Conservation (phyloP, 2,329 filamentous ascomycete species). For the Aureobasidium sp. region DNA sequence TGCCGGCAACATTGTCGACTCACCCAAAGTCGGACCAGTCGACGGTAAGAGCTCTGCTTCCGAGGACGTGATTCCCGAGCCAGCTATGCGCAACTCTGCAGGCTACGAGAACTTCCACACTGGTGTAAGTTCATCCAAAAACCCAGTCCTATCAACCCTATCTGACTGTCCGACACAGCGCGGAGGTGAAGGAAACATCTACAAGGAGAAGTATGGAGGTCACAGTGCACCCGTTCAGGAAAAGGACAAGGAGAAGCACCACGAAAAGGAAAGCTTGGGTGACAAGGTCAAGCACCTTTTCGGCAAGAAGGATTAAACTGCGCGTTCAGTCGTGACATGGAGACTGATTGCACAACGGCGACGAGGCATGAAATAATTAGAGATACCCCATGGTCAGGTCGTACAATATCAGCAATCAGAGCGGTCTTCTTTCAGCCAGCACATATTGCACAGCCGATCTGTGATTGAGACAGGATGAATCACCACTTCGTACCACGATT, state of each 20-base stretch:
- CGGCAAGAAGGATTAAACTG: slow-evolving; percentile 15
- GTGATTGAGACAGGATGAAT: background rate
- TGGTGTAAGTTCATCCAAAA: slow-evolving; percentile 29
- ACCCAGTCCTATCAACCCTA: background rate
- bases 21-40: slow-evolving; percentile 27
- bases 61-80: slow-evolving; percentile 39
- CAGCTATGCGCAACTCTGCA: slow-evolving; percentile 27
- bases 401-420: background rate
- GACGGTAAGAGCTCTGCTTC: slow-evolving; percentile 24
- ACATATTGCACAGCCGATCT: background rate
- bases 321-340: background rate
- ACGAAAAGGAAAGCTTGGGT: slow-evolving; percentile 28
- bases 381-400: slow-evolving; percentile 7
- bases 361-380: slow-evolving; percentile 10
- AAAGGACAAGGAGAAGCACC: slow-evolving; percentile 20
- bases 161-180: slow-evolving; percentile 24
- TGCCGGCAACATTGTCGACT: slow-evolving; percentile 37
- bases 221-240: slow-evolving; percentile 30
- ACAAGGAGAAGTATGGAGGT: slow-evolving; percentile 43
- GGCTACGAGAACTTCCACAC: slow-evolving; percentile 42
- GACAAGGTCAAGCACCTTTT: slow-evolving; percentile 41
- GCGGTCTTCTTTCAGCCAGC: background rate
- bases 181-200: slow-evolving; percentile 41
- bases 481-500: too few species aligned
- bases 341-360: background rate